These are phyloP conservation scores for Ceratocystis destructans DNA, from an alignment of 2,329 filamentous ascomycete genomes.

Conservation along the genomic window DNA sequence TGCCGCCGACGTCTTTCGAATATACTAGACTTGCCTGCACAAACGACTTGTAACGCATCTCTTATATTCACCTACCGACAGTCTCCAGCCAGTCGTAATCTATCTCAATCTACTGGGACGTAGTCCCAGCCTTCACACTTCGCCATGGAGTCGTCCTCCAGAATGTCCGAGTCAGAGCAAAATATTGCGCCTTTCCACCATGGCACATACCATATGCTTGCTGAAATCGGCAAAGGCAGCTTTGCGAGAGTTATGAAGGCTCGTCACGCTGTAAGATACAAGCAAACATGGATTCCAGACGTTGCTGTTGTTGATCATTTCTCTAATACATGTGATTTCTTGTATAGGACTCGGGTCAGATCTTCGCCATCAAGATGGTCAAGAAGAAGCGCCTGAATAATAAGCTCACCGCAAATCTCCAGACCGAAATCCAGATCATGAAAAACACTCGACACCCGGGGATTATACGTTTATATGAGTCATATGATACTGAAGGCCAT, in stretches of 20 bases:
- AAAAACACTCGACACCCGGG: slow-evolving; percentile 89
- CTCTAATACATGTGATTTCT: background rate
- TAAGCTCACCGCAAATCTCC: slow-evolving; percentile 92
- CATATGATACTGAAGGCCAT: slow-evolving; percentile 69
- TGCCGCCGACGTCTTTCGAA: slow-evolving; percentile 27
- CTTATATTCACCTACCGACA: background rate
- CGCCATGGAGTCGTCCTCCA: slow-evolving; percentile 15
- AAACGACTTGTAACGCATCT: slow-evolving; percentile 9
- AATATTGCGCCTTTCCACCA: slow-evolving; percentile 15
- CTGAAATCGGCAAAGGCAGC: slow-evolving; percentile 17
- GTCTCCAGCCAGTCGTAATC: background rate
- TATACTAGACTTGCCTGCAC: slow-evolving; percentile 29
- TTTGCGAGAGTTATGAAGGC: slow-evolving; percentile 19
- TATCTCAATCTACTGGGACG: background rate
- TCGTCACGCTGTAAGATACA: slow-evolving; percentile 14
- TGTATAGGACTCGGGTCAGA: slow-evolving; percentile 7
- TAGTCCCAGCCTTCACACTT: slow-evolving; percentile 9
- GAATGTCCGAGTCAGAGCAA: slow-evolving; percentile 18
- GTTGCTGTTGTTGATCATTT: background rate
- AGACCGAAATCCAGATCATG: slow-evolving; percentile 89
- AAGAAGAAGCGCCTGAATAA: slow-evolving; percentile 80
- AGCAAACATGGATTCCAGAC: background rate
- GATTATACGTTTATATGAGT: slow-evolving; percentile 91
- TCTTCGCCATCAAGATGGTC: slow-evolving; percentile 82
- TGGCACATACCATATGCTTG: slow-evolving; percentile 14